These are phyloP conservation scores for Aspergillus fumigatus DNA, from an alignment of 2,329 filamentous ascomycete genomes.

Conservation along the genomic window DNA sequence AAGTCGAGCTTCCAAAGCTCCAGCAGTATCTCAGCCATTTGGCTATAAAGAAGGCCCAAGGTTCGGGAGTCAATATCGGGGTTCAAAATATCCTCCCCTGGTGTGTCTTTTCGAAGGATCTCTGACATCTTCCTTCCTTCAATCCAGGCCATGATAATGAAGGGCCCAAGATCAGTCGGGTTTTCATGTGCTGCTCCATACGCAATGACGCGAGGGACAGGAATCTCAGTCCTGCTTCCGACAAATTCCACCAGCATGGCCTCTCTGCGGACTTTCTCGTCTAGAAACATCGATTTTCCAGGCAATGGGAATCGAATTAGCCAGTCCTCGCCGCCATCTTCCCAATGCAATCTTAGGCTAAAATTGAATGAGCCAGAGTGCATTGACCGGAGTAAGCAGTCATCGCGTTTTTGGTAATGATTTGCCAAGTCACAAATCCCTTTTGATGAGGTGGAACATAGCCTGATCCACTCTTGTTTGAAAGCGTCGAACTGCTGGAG, in stretches of 20 bases:
- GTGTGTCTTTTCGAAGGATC: neutral
- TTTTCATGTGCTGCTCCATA: conserved; percentile 1
- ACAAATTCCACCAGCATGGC: conserved; percentile 4
- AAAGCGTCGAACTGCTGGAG: neutral
- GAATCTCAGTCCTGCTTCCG: conserved; percentile 1
- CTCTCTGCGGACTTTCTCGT: conserved; percentile 10
- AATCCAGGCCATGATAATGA: conserved; percentile 12
- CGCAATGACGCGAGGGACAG: conserved; percentile 5
- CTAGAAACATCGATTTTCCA: conserved; percentile 8
- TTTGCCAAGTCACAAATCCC: conserved; percentile 8
- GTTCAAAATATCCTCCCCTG: neutral
- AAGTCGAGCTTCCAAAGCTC: conserved; percentile 5
- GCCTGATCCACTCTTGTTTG: conserved; percentile 3
- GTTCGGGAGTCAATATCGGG: neutral
- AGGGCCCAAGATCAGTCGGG: conserved; percentile 6
- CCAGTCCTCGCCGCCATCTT: conserved; percentile 10
- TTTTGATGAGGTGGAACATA: neutral
- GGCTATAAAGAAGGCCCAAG: conserved; percentile 1
- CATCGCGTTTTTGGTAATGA: conserved; percentile 7
- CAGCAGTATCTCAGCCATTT: conserved; percentile 6
- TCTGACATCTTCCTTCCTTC: conserved; percentile 7
- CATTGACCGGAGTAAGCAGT: conserved; percentile 6
- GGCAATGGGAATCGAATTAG: conserved; percentile 10
- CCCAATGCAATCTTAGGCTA: conserved; percentile 8
- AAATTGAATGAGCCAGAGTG: conserved; percentile 11